These are phyloP conservation scores for Diaporthe sp. DNA, from an alignment of 2,329 filamentous ascomycete genomes.

Conservation along the genomic window DNA sequence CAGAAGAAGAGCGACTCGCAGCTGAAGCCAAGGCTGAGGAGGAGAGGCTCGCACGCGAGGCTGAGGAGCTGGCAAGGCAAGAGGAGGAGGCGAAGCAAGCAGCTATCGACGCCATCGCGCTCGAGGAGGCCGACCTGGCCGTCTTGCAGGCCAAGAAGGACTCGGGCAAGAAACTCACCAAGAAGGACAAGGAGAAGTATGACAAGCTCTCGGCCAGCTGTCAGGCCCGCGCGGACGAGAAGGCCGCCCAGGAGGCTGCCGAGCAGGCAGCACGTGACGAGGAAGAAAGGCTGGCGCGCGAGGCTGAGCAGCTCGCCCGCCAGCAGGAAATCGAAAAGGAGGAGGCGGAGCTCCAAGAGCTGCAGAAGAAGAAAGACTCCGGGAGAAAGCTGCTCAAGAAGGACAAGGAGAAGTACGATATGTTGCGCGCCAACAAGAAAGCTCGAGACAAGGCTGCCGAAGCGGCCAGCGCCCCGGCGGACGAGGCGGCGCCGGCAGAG, in stretches of 20 bases:
- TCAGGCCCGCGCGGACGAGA: slow-evolving; percentile 39
- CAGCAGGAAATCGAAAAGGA: slow-evolving; percentile 36
- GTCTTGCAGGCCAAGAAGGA: slow-evolving; percentile 38
- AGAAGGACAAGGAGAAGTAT: slow-evolving; percentile 35
- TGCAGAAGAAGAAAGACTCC: slow-evolving; percentile 42
- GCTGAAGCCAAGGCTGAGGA: slow-evolving; percentile 38
- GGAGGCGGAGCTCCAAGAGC: slow-evolving; percentile 43
- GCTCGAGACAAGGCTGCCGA: slow-evolving; percentile 36
- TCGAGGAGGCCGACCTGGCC: slow-evolving; percentile 38
- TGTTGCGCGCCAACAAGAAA: slow-evolving; percentile 36
- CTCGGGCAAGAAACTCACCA: slow-evolving; percentile 33
- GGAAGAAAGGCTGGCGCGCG: slow-evolving; percentile 38
- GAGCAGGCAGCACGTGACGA: slow-evolving; percentile 38
- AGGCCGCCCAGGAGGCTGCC: slow-evolving; percentile 39
- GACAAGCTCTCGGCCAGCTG: slow-evolving; percentile 37
- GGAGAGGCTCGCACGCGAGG: slow-evolving; percentile 36
- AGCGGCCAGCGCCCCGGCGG: slow-evolving; percentile 56
- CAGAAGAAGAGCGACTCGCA: slow-evolving; percentile 39
- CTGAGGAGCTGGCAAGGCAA: slow-evolving; percentile 34
- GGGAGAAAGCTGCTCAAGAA: slow-evolving; percentile 36
- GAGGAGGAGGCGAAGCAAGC: slow-evolving; percentile 38
- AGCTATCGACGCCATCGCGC: slow-evolving; percentile 35
- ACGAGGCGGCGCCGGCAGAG: slow-evolving; percentile 54
- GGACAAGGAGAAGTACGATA: slow-evolving; percentile 38
- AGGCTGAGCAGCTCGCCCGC: slow-evolving; percentile 38